Percentiles rank a stretch among this genome's conserved stretches.
Conservation (phyloP, 176 grass and related monocot species). For the Coix lacrymajobi region DNA sequence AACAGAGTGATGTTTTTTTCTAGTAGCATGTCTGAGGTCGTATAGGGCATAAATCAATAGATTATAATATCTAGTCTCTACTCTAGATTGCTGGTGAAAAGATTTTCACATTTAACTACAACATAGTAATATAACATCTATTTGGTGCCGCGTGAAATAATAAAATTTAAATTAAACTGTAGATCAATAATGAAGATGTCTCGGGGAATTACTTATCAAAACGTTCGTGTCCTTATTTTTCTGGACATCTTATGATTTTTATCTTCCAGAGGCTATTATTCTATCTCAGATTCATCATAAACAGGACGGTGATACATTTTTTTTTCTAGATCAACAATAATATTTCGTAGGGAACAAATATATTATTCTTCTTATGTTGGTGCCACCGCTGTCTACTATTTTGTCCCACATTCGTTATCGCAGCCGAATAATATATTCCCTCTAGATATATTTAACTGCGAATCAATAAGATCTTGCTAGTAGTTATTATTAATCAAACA, state of each 20-base stretch:
- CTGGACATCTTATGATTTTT: too few species aligned
- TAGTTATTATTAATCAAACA: not conserved
- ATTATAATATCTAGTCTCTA: not conserved
- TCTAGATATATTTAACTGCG: not conserved
- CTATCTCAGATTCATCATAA: too few species aligned
- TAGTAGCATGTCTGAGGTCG: not conserved
- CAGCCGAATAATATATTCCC: not conserved
- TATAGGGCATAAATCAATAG: not conserved
- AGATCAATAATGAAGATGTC: not conserved
- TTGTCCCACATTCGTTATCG: fast-evolving
- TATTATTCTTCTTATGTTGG: not conserved
- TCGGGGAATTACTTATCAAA: not conserved
- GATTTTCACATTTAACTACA: not conserved
- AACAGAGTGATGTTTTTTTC: not conserved
- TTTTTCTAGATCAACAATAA: too few species aligned
- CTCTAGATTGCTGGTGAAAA: not conserved
- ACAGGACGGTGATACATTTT: too few species aligned
- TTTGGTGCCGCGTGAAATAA: not conserved
- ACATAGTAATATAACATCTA: not conserved
- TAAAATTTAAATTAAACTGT: not conserved
- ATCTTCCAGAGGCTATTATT: too few species aligned
- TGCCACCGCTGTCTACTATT: not conserved
- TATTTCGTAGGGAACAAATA: too few species aligned
- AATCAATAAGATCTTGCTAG: not conserved
- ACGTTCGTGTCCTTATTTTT: not conserved